Evolutionary conservation across 2,329 filamentous ascomycete species (phyloP).

Genomic region (Fusarium goolgardi): DNA sequence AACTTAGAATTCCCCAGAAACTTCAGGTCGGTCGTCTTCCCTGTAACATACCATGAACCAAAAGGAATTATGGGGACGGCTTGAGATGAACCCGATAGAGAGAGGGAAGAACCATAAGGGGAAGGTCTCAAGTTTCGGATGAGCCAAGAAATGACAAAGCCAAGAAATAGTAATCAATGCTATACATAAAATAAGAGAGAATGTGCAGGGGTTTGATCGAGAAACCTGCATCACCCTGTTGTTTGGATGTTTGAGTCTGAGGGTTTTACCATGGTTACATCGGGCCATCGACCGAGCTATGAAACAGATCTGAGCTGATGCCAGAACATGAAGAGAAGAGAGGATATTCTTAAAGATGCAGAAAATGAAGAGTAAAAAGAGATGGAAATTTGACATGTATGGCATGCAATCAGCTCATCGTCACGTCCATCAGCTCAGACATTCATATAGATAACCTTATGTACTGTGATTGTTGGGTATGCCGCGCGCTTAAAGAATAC

Average conservation of each 20-base stretch:
- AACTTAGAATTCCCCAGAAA: neutral
- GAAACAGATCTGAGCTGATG: constrained; percentile 23
- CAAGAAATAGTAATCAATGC: constrained; percentile 12
- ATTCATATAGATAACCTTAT: too few species aligned
- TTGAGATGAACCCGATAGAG: neutral
- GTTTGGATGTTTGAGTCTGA: neutral
- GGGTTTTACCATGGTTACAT: constrained; percentile 37
- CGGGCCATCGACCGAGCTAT: constrained; percentile 12
- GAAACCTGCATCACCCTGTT: neutral
- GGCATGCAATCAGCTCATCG: neutral
- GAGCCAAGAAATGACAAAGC: neutral
- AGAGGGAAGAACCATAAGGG: neutral
- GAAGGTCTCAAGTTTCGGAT: constrained; percentile 7
- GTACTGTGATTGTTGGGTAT: too few species aligned
- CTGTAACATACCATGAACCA: neutral
- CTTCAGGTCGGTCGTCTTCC: neutral
- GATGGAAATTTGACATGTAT: neutral
- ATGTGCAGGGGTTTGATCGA: constrained; percentile 1
- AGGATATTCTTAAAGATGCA: neutral
- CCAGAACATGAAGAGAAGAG: neutral
- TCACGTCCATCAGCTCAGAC: neutral
- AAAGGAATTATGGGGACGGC: neutral
- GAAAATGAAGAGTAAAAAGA: too few species aligned
- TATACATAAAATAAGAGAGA: neutral
- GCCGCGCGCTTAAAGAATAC: constrained; percentile 30